Evolutionary conservation across 345 rosid species (phyloP).

Genomic region (Melaleuca alternifolia): DNA sequence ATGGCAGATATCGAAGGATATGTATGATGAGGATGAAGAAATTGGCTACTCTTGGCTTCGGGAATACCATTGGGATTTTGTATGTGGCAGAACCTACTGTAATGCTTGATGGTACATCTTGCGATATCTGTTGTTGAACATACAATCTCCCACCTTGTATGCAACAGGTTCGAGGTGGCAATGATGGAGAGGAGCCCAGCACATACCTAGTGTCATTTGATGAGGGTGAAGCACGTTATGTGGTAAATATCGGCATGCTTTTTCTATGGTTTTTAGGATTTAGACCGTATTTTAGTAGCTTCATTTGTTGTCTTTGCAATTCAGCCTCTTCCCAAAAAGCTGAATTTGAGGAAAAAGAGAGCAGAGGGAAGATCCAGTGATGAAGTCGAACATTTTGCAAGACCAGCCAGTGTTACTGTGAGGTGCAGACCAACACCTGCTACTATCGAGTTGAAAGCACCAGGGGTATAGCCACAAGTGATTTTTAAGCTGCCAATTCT

Average conservation of each 20-base stretch:
- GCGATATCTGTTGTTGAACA: not conserved
- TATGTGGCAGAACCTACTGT: constrained; percentile 25
- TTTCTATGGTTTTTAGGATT: not conserved
- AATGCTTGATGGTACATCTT: not conserved
- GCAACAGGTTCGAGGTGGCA: constrained; percentile 50
- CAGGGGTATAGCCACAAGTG: constrained; percentile 37
- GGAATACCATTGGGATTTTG: constrained; percentile 82
- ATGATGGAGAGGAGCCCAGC: constrained; percentile 60
- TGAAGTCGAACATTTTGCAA: constrained; percentile 80
- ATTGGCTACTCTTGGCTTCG: constrained; percentile 81
- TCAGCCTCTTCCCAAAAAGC: constrained; percentile 92
- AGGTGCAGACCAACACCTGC: constrained; percentile 52
- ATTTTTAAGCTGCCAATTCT: not conserved
- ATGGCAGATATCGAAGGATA: constrained; percentile 70
- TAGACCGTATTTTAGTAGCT: not conserved
- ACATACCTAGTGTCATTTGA: constrained; percentile 78
- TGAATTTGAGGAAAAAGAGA: constrained; percentile 72
- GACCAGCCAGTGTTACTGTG: constrained; percentile 67
- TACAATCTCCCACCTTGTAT: not conserved
- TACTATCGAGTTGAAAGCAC: constrained; percentile 54
- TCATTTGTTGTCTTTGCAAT: not conserved
- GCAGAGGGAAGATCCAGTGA: constrained; percentile 84
- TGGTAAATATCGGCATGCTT: constrained; percentile 32
- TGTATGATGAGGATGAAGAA: constrained; percentile 70
- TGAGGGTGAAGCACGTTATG: constrained; percentile 63